Percentiles rank a stretch among this genome's conserved stretches.
Evolutionary conservation across 257 asterid genomes (phyloP).

Genomic region (Dorcoceras hygrometricum): DNA sequence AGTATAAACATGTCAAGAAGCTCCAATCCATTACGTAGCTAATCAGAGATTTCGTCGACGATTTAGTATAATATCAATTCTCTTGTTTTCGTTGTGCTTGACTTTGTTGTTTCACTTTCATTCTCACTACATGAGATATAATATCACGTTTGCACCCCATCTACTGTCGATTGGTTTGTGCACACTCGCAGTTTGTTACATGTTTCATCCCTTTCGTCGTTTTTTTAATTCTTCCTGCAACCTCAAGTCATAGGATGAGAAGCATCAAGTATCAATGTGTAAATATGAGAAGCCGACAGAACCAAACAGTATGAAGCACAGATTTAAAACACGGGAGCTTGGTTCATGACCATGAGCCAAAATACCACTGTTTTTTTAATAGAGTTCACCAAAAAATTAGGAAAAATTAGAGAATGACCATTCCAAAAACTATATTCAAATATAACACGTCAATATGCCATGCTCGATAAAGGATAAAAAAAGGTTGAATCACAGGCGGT

Average conservation of each 20-base stretch:
- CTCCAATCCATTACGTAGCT: no score
- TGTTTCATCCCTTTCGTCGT: no score
- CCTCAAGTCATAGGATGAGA: no score
- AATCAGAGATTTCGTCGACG: background rate
- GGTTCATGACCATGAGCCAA: no score
- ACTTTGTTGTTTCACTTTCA: background rate
- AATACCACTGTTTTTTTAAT: no score
- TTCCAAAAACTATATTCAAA: background rate
- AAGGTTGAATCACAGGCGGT: background rate
- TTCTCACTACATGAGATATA: background rate
- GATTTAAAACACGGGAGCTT: no score
- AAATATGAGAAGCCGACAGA: no score
- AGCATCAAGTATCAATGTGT: no score
- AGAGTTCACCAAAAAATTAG: background rate
- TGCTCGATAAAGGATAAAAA: background rate
- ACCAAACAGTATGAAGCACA: no score
- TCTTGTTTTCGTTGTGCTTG: background rate
- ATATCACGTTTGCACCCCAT: background rate
- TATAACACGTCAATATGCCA: background rate
- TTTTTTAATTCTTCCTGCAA: no score
- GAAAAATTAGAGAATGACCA: no score
- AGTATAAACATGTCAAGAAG: no score
- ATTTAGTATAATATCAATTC: background rate
- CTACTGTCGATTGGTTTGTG: background rate
- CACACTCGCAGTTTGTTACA: background rate